Percentiles rank a stretch among this genome's conserved stretches.
Conservation (phyloP, 441 rosid species). For the Corymbia citriodora region DNA sequence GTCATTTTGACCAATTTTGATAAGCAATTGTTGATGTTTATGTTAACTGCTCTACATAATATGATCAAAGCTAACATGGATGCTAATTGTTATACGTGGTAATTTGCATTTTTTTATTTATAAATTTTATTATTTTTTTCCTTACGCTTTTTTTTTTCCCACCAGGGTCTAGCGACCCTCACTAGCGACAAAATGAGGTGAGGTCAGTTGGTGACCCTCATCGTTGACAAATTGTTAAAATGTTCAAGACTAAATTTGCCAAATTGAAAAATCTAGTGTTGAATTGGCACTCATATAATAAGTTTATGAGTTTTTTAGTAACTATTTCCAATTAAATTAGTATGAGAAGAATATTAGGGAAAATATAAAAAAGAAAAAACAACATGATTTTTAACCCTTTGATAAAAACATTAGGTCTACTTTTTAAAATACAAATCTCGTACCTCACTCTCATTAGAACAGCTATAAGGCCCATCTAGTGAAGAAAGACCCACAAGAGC, state of each 20-base stretch:
- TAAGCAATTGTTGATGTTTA: background rate
- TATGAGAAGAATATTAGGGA: background rate
- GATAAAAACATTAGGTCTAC: background rate
- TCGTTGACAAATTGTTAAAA: background rate
- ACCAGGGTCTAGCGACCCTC: background rate
- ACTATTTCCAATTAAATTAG: background rate
- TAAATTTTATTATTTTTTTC: no score
- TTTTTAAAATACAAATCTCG: background rate
- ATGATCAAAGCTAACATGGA: accelerated
- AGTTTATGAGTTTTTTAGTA: background rate
- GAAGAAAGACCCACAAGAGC: background rate
- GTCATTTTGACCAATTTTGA: background rate
- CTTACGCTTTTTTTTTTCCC: no score
- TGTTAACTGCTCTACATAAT: accelerated
- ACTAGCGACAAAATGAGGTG: no score
- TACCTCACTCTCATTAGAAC: background rate
- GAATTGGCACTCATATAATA: background rate
- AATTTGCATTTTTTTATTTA: background rate
- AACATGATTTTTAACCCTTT: background rate
- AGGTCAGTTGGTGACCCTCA: no score
- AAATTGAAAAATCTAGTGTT: background rate
- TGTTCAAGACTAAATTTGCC: background rate
- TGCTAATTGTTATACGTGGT: no score
- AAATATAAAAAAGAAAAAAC: background rate
- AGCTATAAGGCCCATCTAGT: background rate